Evolutionary conservation across 768 basidiomycete species (phyloP).

Genomic region (Pleurotus platypus): DNA sequence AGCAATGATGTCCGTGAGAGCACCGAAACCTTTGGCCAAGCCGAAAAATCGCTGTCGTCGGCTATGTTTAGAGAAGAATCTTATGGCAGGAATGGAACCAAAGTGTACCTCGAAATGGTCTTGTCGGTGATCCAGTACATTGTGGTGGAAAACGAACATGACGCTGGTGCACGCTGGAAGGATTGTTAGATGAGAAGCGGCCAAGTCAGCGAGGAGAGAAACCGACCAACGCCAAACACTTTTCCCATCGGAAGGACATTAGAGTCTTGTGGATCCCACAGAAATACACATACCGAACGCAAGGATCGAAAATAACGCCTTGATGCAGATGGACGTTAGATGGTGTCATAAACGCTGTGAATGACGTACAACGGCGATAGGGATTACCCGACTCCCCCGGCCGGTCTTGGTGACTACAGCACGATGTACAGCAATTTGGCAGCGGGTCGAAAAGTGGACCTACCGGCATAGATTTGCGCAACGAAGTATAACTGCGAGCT

Average conservation of each 20-base stretch:
- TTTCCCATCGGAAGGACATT: neutral
- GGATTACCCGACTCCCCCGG: constrained; percentile 22
- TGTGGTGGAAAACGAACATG: constrained; percentile 9
- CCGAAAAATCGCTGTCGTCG: constrained; percentile 36
- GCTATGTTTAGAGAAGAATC: neutral
- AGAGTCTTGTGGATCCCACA: neutral
- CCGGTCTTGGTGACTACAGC: constrained; percentile 2
- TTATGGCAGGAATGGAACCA: neutral
- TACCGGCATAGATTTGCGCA: constrained; percentile 34
- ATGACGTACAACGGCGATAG: constrained; percentile 24
- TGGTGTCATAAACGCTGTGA: neutral
- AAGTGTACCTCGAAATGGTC: constrained; percentile 24
- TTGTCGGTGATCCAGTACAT: constrained; percentile 1
- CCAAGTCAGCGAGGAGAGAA: neutral
- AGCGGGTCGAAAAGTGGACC: neutral
- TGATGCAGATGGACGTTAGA: neutral
- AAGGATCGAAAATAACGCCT: constrained; percentile 22
- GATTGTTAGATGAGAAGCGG: neutral
- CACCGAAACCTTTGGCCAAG: constrained; percentile 40
- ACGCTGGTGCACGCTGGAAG: constrained; percentile 7
- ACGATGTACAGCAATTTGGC: neutral
- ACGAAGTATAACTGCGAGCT: constrained; percentile 45
- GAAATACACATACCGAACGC: constrained; percentile 23
- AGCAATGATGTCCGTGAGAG: constrained; percentile 38
- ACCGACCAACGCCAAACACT: constrained; percentile 13